Base-by-base conservation (phyloP, 2,329 filamentous ascomycete genomes). In the Aureobasidium sp. region DNA sequence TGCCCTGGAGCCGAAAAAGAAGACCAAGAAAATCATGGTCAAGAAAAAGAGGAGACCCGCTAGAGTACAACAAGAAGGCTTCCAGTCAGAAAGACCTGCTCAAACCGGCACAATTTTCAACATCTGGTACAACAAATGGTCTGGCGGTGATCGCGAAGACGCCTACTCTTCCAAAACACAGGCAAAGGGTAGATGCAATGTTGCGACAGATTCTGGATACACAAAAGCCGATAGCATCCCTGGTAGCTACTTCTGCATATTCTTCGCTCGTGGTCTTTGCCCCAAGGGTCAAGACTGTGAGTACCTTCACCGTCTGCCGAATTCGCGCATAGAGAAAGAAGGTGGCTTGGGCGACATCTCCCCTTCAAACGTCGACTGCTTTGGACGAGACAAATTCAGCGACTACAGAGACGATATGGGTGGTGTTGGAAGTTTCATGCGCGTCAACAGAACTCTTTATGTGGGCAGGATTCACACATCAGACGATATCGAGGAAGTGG, bases 41-140 rank as follows among this genome's bases (percentile, higher is more conserved):
- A 86, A 92, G 65, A 91, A 90, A 73, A 97, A 96, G 80, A 87
- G 89, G 70, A 84, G 91, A 42, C 94, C 94, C 36, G 94, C 94
- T 50, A 86, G 93, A 63, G 88, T 89, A 0, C 94, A 99, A 77
- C 87, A 97, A 69, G 94, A 99, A 71, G 87, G 87, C 47, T 83
- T 96, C 76, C 90, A 88, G 68, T 87, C 87, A 37, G 91, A 96
- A 68, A 88, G 90, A 4, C 91, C 92, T 16, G 89, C 90, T 1
- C 92, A 97, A 70, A 97, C 93, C 0, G 94, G 94, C 59, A 96
- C 90, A 0, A 91, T 92, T 62, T 99, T 94, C 82, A 99, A 99
- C 76, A 95, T 96, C 70, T 97, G 92, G 93, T 96, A 97, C 78
- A 97, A 96, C 79, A 97, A 97, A 76, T 97, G 93, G 92, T 89